Conservation (phyloP, 2,329 filamentous ascomycete genomes). For the Elsinoe necatrix region DNA sequence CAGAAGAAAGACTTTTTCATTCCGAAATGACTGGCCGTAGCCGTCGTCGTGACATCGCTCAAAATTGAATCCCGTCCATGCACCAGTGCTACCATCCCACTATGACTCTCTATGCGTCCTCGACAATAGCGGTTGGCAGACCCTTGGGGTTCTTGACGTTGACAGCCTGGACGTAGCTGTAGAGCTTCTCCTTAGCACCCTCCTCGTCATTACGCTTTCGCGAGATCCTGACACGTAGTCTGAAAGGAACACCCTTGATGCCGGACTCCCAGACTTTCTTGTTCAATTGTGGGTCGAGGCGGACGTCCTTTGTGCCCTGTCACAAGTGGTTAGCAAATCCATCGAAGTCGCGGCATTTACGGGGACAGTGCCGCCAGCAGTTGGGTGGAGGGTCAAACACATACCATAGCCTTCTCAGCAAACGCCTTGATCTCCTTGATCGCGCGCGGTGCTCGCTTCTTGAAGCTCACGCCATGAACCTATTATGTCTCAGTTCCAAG, state of each 20-base stretch:
- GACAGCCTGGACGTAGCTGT: conserved; percentile 99
- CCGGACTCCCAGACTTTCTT: conserved; percentile 99
- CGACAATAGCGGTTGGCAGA: conserved; percentile 82
- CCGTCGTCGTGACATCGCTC: conserved; percentile 1
- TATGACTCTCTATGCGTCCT: conserved; percentile 46
- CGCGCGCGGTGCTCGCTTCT: conserved; percentile 96
- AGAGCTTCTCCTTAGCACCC: conserved; percentile 98
- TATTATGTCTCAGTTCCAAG: conserved; percentile 39
- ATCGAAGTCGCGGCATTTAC: not conserved
- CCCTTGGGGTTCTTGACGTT: conserved; percentile 99
- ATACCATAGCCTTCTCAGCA: conserved; percentile 90
- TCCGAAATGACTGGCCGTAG: conserved; percentile 6
- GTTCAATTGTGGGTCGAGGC: conserved; percentile 96
- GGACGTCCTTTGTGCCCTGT: conserved; percentile 93
- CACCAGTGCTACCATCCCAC: not conserved
- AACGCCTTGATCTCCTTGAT: conserved; percentile 99
- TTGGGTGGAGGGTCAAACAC: conserved; percentile 29
- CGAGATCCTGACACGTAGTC: conserved; percentile 95
- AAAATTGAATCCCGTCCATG: not conserved
- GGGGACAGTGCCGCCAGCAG: not conserved
- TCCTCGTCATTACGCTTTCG: conserved; percentile 99
- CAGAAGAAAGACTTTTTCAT: conserved; percentile 8
- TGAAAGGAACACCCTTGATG: conserved; percentile 97
- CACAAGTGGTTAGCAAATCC: not conserved
- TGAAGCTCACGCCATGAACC: conserved; percentile 97